These are phyloP conservation scores for Heterobasidion occidentale DNA, from an alignment of 1,284 basidiomycete genomes.

Conservation along the genomic window DNA sequence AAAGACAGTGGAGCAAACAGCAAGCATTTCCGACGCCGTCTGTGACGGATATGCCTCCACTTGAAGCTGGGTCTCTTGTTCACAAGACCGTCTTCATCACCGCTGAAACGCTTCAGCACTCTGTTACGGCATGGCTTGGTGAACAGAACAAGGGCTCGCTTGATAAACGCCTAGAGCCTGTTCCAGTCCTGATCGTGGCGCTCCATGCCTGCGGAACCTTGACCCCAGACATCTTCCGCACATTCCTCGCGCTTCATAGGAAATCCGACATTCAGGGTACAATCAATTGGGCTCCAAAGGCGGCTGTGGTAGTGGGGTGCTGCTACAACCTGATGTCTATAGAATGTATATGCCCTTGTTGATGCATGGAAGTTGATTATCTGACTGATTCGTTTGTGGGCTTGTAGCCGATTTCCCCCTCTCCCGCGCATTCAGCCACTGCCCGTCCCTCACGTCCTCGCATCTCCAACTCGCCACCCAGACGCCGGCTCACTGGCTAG, in stretches of 20 bases:
- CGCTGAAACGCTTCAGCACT: constrained; percentile 28
- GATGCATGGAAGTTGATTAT: constrained; percentile 10
- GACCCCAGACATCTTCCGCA: constrained; percentile 35
- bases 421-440: constrained; percentile 17
- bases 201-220: constrained; percentile 52
- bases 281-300: constrained; percentile 29
- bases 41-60: not conserved
- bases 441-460: constrained; percentile 21
- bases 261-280: not conserved
- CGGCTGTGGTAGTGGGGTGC: constrained; percentile 39
- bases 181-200: constrained; percentile 53
- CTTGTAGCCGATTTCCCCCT: constrained; percentile 33
- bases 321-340: constrained; percentile 42
- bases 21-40: not conserved
- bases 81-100: constrained; percentile 46
- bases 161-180: constrained; percentile 8
- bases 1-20: constrained; percentile 6
- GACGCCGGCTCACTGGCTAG: constrained; percentile 33
- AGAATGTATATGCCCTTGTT: constrained; percentile 24
- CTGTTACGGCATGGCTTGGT: constrained; percentile 11
- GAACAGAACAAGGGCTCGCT: constrained; percentile 3
- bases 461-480: constrained; percentile 51
- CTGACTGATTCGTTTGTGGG: constrained; percentile 1
- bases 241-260: constrained; percentile 17
- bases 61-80: constrained; percentile 27